Base-by-base conservation (phyloP, 2,329 filamentous ascomycete species). In the Rhynchosporium graminicola region DNA sequence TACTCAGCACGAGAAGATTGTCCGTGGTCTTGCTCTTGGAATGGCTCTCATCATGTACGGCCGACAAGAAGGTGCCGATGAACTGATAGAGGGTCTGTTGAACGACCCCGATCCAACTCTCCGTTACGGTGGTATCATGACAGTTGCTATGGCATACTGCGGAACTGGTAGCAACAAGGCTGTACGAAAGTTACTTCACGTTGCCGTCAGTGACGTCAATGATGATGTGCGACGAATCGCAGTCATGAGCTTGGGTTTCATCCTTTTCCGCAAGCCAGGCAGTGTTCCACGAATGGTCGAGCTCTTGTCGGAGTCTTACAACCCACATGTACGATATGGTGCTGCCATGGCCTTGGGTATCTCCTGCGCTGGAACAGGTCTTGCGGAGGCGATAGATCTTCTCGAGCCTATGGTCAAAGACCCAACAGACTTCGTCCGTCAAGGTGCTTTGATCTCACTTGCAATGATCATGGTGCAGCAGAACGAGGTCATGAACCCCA, bases 391-490 rank as follows among this genome's bases (percentile, higher is more conserved):
- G 28, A 95, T 98, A 65, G 95, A 99, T 72, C 83, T 99, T 20
- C 83, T 99, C 4, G 95, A 99, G 80, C 95, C 95, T 20, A 99
- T 99, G 95, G 93, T 97, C 81, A 99, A 98, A 82, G 95, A 99
- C 71, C 96, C 95, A 7, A 96, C 93, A 63, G 95, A 99, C 79
- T 99, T 99, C 75, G 95, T 99, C 58, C 89, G 96, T 70, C 95
- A 99, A 77, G 95, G 96, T 74, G 94, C 95, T 46, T 82, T 98
- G 67, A 98, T 99, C 71, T 87, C 95, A 2, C 83, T 98, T 62
- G 87, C 95, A 64, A 99, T 99, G 95, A 97, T 99, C 71, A 88
- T 99, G 83, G 91, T 97, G n/a, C 95, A 99, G 79, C 95, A 98
- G 76, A 99, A 98, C 72, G 95, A 99, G 78, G 89, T 89, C 33